phyloP scores from a whole-genome alignment of 2,329 filamentous ascomycete species.

The Lasiodiplodia sp. region DNA sequence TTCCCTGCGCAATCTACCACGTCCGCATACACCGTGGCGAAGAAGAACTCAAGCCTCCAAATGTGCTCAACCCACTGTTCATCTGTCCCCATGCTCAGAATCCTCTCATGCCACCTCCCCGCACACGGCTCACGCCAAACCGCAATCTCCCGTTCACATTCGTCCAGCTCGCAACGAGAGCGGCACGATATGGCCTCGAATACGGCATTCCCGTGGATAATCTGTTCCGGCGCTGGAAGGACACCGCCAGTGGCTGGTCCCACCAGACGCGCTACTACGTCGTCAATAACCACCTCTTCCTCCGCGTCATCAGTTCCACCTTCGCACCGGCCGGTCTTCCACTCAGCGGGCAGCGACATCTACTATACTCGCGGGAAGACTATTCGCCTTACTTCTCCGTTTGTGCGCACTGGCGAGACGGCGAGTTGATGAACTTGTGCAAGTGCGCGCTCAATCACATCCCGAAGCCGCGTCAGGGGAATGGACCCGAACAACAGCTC shows the following conservation, averaged over 20 bases:
- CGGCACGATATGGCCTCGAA: slow-evolving; percentile 53
- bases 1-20: slow-evolving; percentile 65
- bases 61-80: slow-evolving; percentile 64
- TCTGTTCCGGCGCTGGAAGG: slow-evolving; percentile 63
- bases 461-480: slow-evolving; percentile 47
- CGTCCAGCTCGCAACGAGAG: slow-evolving; percentile 63
- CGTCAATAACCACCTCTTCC: slow-evolving; percentile 59
- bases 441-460: slow-evolving; percentile 69
- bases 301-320: slow-evolving; percentile 63
- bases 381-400: slow-evolving; percentile 69
- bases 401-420: slow-evolving; percentile 69
- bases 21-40: slow-evolving; percentile 59
- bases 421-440: slow-evolving; percentile 65
- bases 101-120: slow-evolving; percentile 53
- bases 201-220: slow-evolving; percentile 58
- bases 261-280: slow-evolving; percentile 64
- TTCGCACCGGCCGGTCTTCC: slow-evolving; percentile 63
- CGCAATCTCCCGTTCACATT: slow-evolving; percentile 66
- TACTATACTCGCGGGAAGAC: slow-evolving; percentile 63
- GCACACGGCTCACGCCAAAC: slow-evolving; percentile 61
- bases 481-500: slow-evolving; percentile 50
- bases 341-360: slow-evolving; percentile 59
- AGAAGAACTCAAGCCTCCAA: slow-evolving; percentile 62
- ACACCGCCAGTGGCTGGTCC: slow-evolving; percentile 59
- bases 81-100: slow-evolving; percentile 62